Conservation (phyloP, 768 basidiomycete genomes). For the Vararia minispora region DNA sequence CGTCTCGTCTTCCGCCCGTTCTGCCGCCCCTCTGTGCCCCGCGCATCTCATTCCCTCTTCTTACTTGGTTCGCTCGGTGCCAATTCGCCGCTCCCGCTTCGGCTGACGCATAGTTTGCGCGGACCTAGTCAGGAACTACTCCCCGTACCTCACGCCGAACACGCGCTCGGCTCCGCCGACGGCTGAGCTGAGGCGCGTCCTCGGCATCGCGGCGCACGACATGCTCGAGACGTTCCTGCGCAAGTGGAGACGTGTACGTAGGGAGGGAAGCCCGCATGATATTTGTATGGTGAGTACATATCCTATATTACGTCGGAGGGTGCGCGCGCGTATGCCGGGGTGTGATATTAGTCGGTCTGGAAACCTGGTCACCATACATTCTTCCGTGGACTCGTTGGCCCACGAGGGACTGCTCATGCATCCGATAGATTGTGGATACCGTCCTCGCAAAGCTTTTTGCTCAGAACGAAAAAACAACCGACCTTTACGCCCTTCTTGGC, state of each 20-base stretch:
- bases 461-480: constrained; percentile 44
- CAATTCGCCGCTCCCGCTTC: constrained; percentile 32
- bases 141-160: constrained; percentile 69
- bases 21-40: constrained; percentile 3
- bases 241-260: constrained; percentile 42
- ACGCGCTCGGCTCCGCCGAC: constrained; percentile 61
- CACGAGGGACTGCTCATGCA: too few species aligned
- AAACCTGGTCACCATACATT: too few species aligned
- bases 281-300: constrained; percentile 14
- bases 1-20: constrained; percentile 29
- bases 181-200: constrained; percentile 51
- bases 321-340: too few species aligned
- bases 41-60: constrained; percentile 12
- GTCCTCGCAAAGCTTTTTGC: constrained; percentile 68
- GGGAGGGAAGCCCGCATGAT: constrained; percentile 20
- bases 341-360: too few species aligned
- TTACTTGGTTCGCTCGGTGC: constrained; percentile 16
- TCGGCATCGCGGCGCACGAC: constrained; percentile 54
- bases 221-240: constrained; percentile 67
- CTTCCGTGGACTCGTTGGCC: too few species aligned
- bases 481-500: constrained; percentile 48
- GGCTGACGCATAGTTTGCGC: constrained; percentile 73
- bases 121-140: constrained; percentile 89
- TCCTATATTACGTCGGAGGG: too few species aligned
- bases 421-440: constrained; percentile 76